Base-by-base conservation (phyloP, 140 eudicot genomes). In the Anethum foeniculum region DNA sequence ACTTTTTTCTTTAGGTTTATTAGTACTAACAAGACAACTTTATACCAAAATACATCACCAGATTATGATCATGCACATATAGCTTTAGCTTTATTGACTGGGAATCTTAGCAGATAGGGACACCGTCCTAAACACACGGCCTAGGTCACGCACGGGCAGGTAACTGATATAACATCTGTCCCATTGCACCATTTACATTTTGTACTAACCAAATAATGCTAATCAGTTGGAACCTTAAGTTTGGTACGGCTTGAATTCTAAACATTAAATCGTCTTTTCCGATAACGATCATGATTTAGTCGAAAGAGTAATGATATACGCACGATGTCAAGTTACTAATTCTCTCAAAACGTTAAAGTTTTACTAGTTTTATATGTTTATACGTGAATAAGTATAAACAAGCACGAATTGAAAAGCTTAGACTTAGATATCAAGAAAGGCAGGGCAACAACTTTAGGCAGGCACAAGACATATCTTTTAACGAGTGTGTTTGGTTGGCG, bases 71-170 rank as follows among this genome's bases (percentile, higher is more conserved):
- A 68, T 68, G 74, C 74, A 68, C n/a, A 68, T 41, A 21, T 41
- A 21, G 51, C 47, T 71, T 73, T n/a, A 44, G 51, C 51, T 21
- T 38, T 23, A 84, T 43, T 51, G 46, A 80, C 64, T 36, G 81
- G 76, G 80, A 77, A 67, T 82, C 79, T 83, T 83, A 84, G 79
- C 56, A 1, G 82, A 71, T 28, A 48, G 62, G 85, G 89, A 86
- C 91, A 88, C 64, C 76, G 79, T 79, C 92, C 96, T 85, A 27
- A 88, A 89, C 87, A 72, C 82, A 83, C 93, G 91, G 94, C 75
- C 77, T 78, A 85, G 83, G 90, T 86, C 82, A 72, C 68, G 85
- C 88, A 88, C 88, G 85, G 81, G 84, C 77, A 84, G 88, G 84
- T 80, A 80, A 84, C 82, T 49, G 89, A 87, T 91, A 82, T 81